Evolutionary conservation across 257 asterid genomes (phyloP), one percentile per base, ranked within the genome.

Genomic region (Mitragyna speciosa): DNA sequence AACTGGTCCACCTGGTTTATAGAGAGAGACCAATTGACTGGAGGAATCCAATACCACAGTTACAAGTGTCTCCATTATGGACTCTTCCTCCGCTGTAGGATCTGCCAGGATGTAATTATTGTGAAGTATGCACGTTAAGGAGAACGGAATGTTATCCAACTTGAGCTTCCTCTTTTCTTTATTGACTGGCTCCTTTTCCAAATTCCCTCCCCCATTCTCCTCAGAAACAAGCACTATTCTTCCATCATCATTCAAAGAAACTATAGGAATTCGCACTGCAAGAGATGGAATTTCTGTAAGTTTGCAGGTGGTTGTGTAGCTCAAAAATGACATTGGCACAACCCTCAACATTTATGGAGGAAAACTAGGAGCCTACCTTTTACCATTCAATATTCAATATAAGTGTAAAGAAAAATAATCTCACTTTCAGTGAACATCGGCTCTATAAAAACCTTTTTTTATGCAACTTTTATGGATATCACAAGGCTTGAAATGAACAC

Each of bases 81-180:
- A 88, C 88, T 96, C 99, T 91, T 96, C 99, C 89, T 96, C 98
- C 9, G 93, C 90, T 63, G 99, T 90, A 54, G 99, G 97, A 86
- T 96, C 98, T 8, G 98, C 98, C 56, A 96, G 86, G 86, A 96
- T 90, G 92, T 92, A 92, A 81, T 92, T 90, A 88, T 94, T 87
- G 90, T 92, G 97, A 79, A 96, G 92, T 80, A 90, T 22, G 89
- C 98, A 94, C 41, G 99, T 92, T 80, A 92, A 89, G 75, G 98
- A 87, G 82, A 91, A 89, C 24, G 94, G 97, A 47, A 83, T 20
- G 39, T 76, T 86, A 6, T 81, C 88, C 89, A 91, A 75, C 76
- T 86, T 86, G 30, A 94, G 94, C 85, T 92, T 94, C 84, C 89
- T 88, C 90, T 89, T 94, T 88, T 89, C 97, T 81, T 83, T 86